Base-by-base conservation (phyloP, 768 basidiomycete genomes). In the Pholiota microspora region DNA sequence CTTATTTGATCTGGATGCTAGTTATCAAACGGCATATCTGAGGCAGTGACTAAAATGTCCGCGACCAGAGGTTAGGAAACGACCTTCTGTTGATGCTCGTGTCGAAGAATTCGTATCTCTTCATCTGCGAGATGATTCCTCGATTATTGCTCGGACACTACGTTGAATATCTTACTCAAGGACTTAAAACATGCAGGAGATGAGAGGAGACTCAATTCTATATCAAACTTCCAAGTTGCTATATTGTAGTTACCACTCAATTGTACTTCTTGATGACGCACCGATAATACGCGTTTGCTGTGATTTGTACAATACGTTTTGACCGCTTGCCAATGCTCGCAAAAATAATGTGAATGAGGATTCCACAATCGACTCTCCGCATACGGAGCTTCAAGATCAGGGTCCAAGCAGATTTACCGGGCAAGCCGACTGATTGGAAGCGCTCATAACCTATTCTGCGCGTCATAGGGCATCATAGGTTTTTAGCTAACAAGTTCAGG, bases 41-140 rank as follows among this genome's bases (percentile, higher is more conserved):
- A 56, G 55, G 51, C 55, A 51, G 55, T 56, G 49, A 56, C 55
- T 56, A 29, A 56, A 52, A 23, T 51, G 23, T 38, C 35, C 31
- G 35, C 23, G 16, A 45, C 16, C 42, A 56, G 54, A 44, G 49
- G 49, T 45, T 56, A 56, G 55, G 15, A 47, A 29, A 34, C 51
- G 45, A 34, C 55, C 45, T 28, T 35, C 16, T 10, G 29, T 27
- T 9, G 24, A 46, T 24, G 6, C 23, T 13, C 40, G 29, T 9
- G 23, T 52, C 28, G 49, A 51, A 23, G 51, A 56, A 7, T 21
- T 46, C 40, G n/a, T 50, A 13, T 50, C 55, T 13, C 28, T 51
- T 10, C 49, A 50, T 44, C 16, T 44, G 34, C 18, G 23, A 42
- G 40, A 42, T 23, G 40, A 21, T 5, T n/a, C 18, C 8, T 40